Conservation (phyloP, 164 flowering plant species). For the Tinospora cordifolia region DNA sequence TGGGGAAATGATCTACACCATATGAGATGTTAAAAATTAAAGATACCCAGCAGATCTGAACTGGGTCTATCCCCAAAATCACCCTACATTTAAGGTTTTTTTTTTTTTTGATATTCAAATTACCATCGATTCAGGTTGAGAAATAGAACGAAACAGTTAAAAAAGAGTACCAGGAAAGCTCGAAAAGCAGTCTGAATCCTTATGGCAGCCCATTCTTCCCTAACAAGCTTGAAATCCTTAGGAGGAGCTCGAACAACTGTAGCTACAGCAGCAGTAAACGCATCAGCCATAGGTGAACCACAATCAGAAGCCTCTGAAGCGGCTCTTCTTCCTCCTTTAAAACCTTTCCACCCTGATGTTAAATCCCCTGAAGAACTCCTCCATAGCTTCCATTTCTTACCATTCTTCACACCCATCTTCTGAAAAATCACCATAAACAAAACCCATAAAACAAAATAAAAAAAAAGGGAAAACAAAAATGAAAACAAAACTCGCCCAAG, state of each 20-base stretch:
- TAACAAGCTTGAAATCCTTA: slow-evolving; percentile 60
- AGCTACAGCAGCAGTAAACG: slow-evolving; percentile 60
- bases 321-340: slow-evolving; percentile 24
- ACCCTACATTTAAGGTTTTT: no score
- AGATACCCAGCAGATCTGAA: not conserved
- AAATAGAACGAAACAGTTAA: not conserved
- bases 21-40: no score
- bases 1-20: not conserved
- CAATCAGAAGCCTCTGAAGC: slow-evolving; percentile 40
- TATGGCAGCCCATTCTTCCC: slow-evolving; percentile 89
- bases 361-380: slow-evolving; percentile 45
- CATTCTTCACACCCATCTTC: slow-evolving; percentile 25
- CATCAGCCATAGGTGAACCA: slow-evolving; percentile 33
- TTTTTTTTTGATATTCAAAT: no score
- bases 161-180: slow-evolving; percentile 56
- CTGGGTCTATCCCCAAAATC: not conserved
- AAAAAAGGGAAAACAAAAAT: slow-evolving; percentile 4
- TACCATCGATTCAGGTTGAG: no score
- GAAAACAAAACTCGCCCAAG: not conserved
- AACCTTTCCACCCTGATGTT: slow-evolving; percentile 22
- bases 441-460: slow-evolving; percentile 1
- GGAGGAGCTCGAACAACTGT: slow-evolving; percentile 65
- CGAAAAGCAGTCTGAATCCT: slow-evolving; percentile 89
- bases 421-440: slow-evolving; percentile 23
- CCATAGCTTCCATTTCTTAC: slow-evolving; percentile 63